Evolutionary conservation across 1,284 basidiomycete genomes (phyloP).

Genomic region (Lignosus rhinocerotis): DNA sequence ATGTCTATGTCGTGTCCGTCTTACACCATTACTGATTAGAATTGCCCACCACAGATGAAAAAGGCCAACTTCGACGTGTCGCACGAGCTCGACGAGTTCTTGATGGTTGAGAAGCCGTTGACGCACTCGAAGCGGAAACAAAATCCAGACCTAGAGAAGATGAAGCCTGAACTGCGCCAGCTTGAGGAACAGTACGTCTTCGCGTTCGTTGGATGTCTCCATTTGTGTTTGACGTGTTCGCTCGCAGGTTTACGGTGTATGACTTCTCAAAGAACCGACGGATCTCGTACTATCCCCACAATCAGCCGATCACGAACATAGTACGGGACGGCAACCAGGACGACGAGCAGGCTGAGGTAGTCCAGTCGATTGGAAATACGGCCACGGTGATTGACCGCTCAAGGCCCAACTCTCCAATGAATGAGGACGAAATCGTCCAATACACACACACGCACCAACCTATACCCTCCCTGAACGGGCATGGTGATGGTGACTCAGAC

Average conservation of each 20-base stretch:
- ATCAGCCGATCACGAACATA: conserved; percentile 48
- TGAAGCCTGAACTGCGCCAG: conserved; percentile 90
- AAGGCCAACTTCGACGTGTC: conserved; percentile 99
- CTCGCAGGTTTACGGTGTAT: conserved; percentile 62
- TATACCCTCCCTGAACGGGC: neutral
- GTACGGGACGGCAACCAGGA: neutral
- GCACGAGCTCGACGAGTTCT: conserved; percentile 93
- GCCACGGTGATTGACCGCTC: neutral
- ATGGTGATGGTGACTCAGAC: neutral
- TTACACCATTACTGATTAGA: neutral
- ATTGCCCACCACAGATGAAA: conserved; percentile 67
- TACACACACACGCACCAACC: neutral
- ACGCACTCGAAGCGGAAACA: conserved; percentile 89
- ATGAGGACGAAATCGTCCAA: neutral
- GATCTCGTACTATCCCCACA: conserved; percentile 79
- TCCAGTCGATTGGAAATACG: neutral
- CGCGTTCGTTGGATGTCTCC: neutral
- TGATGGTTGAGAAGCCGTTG: conserved; percentile 95
- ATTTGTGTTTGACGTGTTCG: neutral
- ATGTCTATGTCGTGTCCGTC: conserved; percentile 34
- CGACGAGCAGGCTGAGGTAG: neutral
- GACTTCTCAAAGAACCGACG: conserved; percentile 85
- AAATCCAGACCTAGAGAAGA: conserved; percentile 77
- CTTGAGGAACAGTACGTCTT: conserved; percentile 94
- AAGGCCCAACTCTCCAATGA: neutral